Conservation (phyloP, 306 rosid species). For the Crotalaria pallida region DNA sequence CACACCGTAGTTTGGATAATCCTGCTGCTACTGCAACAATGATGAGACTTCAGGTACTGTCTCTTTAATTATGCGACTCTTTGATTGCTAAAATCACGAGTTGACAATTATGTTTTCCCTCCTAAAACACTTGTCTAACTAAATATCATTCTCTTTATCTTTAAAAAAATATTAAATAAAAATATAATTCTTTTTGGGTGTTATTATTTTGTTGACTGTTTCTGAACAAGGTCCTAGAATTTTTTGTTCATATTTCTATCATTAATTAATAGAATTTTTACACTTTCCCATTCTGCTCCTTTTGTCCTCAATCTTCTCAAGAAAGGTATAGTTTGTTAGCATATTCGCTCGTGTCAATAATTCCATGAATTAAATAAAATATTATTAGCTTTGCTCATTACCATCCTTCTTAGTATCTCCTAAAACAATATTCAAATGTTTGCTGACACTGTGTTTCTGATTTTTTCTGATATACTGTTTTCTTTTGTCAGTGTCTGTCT, state of each 20-base stretch:
- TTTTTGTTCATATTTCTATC: neutral
- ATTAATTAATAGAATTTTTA: neutral
- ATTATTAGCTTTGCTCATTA: neutral
- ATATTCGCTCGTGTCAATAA: neutral
- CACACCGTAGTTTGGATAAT: conserved; percentile 35
- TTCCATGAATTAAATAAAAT: neutral
- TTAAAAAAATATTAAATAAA: no score
- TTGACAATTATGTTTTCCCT: neutral
- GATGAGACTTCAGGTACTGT: conserved; percentile 54
- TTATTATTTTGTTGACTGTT: neutral
- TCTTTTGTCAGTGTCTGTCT: neutral
- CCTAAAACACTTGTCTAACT: neutral
- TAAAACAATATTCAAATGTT: neutral
- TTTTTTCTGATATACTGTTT: no score
- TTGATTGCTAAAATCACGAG: neutral
- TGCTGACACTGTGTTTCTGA: neutral
- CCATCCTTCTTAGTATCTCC: neutral
- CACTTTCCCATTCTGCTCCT: neutral
- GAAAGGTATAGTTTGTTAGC: neutral
- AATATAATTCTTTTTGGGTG: no score
- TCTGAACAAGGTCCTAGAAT: neutral
- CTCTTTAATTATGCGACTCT: conserved; percentile 32
- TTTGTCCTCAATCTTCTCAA: neutral
- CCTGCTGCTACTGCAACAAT: conserved; percentile 39
- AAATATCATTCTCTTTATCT: neutral